phyloP scores from a whole-genome alignment of 1,139 yeast genomes.

The Yamadazyma diddensiae region DNA sequence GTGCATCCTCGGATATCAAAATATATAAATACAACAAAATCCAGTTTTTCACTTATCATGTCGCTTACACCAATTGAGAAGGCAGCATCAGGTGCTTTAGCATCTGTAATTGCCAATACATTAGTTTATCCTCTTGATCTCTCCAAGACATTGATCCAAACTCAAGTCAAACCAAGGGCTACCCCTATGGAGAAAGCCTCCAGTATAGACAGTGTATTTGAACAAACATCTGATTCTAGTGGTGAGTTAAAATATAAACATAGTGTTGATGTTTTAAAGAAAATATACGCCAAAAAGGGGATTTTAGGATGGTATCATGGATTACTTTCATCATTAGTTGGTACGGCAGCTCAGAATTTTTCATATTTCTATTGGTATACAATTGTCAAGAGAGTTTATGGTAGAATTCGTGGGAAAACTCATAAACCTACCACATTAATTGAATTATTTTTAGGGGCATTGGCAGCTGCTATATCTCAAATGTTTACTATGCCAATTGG shows the following conservation, averaged over 20 bases:
- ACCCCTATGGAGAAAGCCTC: conserved; percentile 19
- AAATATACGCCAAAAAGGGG: conserved; percentile 61
- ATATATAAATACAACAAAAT: conserved; percentile 3
- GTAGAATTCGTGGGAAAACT: conserved; percentile 37
- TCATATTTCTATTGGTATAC: conserved; percentile 89
- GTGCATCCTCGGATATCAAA: conserved; percentile 6
- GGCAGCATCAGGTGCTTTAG: conserved; percentile 83
- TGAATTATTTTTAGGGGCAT: conserved; percentile 76
- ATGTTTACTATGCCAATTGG: conserved; percentile 80
- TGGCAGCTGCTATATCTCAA: conserved; percentile 85
- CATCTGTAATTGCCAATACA: conserved; percentile 81
- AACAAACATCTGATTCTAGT: conserved; percentile 15
- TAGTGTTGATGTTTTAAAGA: conserved; percentile 59
- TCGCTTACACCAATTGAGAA: conserved; percentile 59
- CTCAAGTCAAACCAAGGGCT: conserved; percentile 47
- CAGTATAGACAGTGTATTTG: conserved; percentile 26
- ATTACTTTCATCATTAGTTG: conserved; percentile 62
- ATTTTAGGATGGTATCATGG: conserved; percentile 77
- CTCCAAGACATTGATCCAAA: conserved; percentile 70
- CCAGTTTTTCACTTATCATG: conserved; percentile 20
- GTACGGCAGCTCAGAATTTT: conserved; percentile 77
- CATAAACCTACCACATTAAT: conserved; percentile 55
- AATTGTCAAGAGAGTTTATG: conserved; percentile 60
- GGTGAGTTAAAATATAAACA: conserved; percentile 48
- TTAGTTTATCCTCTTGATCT: conserved; percentile 74